phyloP scores from a whole-genome alignment of 306 rosid species.

The Begonia peltatifolia region DNA sequence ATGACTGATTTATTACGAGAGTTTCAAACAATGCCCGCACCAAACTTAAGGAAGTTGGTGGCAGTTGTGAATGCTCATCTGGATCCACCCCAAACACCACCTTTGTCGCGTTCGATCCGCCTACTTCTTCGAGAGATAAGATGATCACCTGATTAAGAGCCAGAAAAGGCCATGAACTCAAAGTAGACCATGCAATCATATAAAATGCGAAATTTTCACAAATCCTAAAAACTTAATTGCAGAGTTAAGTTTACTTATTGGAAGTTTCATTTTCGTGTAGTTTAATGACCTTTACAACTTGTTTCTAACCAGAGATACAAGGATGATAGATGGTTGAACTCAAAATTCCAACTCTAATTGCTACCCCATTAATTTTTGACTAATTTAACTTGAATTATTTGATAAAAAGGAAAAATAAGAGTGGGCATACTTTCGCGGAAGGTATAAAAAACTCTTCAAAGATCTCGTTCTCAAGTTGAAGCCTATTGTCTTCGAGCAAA shows the following conservation, averaged over 20 bases:
- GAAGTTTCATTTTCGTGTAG: too few relatives aligned
- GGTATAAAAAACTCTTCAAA: conserved; percentile 44
- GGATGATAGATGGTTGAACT: too few relatives aligned
- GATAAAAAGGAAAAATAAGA: conserved; percentile 5
- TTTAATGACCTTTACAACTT: too few relatives aligned
- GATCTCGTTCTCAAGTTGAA: conserved; percentile 47
- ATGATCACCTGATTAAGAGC: conserved; percentile 39
- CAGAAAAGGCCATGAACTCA: conserved; percentile 9
- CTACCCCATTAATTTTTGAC: too few relatives aligned
- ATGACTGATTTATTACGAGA: conserved; percentile 26
- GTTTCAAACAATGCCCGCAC: conserved; percentile 25
- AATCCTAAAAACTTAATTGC: neutral
- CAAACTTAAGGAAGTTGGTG: conserved; percentile 41
- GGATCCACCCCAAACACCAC: conserved; percentile 59
- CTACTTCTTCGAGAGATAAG: conserved; percentile 38
- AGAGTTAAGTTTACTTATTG: too few relatives aligned
- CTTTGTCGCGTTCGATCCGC: conserved; percentile 38
- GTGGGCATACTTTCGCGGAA: conserved; percentile 34
- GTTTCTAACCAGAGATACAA: too few relatives aligned
- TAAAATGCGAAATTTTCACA: neutral
- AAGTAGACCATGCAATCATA: conserved; percentile 6
- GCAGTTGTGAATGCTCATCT: conserved; percentile 27
- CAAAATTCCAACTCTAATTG: too few relatives aligned
- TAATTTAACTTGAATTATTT: too few relatives aligned
- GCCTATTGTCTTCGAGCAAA: conserved; percentile 44